Percentiles rank a stretch among this genome's conserved stretches.
Evolutionary conservation across 495 filamentous ascomycete genomes (phyloP).

Genomic region (Parachaetomium inaequale): DNA sequence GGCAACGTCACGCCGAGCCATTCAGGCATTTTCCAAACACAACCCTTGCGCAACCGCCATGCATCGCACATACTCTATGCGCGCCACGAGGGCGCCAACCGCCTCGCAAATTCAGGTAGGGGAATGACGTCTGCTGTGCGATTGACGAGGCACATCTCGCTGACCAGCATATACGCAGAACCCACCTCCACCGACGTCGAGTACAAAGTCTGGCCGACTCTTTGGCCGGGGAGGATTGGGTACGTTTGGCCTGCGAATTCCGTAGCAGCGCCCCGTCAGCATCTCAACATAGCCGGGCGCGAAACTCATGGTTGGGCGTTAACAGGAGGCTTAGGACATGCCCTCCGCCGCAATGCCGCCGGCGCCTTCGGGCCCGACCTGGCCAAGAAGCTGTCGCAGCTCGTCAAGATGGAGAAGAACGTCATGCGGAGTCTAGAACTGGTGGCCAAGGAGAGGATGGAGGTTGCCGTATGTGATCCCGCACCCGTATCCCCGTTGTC

Average conservation of each 20-base stretch:
- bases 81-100: constrained; percentile 89
- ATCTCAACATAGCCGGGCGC: neutral
- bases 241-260: constrained; percentile 33
- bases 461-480: constrained; percentile 76
- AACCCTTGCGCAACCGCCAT: constrained; percentile 43
- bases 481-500: neutral
- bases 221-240: constrained; percentile 83
- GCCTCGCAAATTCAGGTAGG: constrained; percentile 50
- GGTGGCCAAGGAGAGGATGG: constrained; percentile 93
- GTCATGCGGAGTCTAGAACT: constrained; percentile 97
- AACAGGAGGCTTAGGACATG: constrained; percentile 66
- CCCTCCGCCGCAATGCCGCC: constrained; percentile 82
- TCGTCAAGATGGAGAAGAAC: constrained; percentile 99
- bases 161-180: constrained; percentile 56
- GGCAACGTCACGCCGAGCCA: neutral
- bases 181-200: constrained; percentile 85
- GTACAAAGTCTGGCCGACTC: constrained; percentile 82
- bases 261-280: too few relatives aligned
- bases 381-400: constrained; percentile 91
- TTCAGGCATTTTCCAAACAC: neutral
- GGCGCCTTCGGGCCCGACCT: constrained; percentile 96
- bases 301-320: constrained; percentile 16
- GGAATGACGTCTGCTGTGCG: neutral
- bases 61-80: constrained; percentile 99
- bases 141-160: constrained; percentile 5